Evolutionary conservation across 139 green algal species (phyloP).

Genomic region (Ostreobium quekettii): DNA sequence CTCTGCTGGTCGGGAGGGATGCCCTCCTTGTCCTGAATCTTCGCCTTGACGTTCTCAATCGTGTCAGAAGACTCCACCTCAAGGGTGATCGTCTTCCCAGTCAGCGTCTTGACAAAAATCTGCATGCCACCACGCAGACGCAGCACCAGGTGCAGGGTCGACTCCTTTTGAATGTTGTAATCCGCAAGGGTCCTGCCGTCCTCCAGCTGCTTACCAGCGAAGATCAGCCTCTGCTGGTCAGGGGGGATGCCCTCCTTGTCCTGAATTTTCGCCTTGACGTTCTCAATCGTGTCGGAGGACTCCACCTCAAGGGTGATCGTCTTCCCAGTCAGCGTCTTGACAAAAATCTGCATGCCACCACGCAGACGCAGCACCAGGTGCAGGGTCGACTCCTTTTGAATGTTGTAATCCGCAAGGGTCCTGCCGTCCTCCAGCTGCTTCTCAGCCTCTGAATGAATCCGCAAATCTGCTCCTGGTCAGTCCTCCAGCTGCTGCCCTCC

Average conservation of each 20-base stretch:
- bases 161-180: conserved; percentile 93
- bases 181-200: conserved; percentile 76
- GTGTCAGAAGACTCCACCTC: conserved; percentile 62
- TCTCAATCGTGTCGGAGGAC: conserved; percentile 65
- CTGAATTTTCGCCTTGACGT: conserved; percentile 69
- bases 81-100: conserved; percentile 65
- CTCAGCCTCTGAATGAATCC: conserved; percentile 74
- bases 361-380: no score
- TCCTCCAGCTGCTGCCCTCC: no score
- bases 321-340: conserved; percentile 87
- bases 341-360: no score
- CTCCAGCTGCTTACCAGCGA: conserved; percentile 87
- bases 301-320: conserved; percentile 89
- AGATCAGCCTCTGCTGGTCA: no score
- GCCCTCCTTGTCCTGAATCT: conserved; percentile 83
- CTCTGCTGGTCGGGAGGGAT: conserved; percentile 88
- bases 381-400: conserved; percentile 91
- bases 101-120: conserved; percentile 54
- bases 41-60: conserved; percentile 78
- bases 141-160: conserved; percentile 88
- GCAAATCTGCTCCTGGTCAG: no score
- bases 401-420: conserved; percentile 87
- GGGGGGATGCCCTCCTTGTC: no score
- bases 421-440: no score
- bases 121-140: conserved; percentile 69